These are phyloP conservation scores for Andrographis paniculata DNA, from an alignment of 305 asterid genomes.

Conservation along the genomic window DNA sequence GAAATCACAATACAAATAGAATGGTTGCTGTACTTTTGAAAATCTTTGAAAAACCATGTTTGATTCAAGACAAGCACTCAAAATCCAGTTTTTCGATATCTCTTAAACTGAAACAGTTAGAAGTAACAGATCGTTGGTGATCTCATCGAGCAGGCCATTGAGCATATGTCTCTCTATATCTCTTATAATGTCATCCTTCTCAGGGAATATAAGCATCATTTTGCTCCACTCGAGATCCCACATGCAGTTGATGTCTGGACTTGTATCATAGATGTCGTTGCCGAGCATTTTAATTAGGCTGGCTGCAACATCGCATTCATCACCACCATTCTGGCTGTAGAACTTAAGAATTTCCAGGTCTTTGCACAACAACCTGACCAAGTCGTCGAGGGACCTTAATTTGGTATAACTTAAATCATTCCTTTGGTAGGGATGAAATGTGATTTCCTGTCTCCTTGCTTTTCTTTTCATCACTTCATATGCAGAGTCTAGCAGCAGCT, in stretches of 20 bases:
- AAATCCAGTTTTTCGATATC: conserved; percentile 13
- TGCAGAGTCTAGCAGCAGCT: conserved; percentile 50
- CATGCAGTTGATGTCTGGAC: conserved; percentile 49
- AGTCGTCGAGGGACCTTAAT: conserved; percentile 49
- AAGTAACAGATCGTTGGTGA: conserved; percentile 38
- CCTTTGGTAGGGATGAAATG: conserved; percentile 29
- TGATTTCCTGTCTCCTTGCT: conserved; percentile 46
- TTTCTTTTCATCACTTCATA: conserved; percentile 67
- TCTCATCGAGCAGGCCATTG: conserved; percentile 65
- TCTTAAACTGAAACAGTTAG: conserved; percentile 32
- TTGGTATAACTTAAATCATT: conserved; percentile 15
- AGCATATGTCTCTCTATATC: conserved; percentile 58
- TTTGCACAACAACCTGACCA: conserved; percentile 52
- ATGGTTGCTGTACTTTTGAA: conserved; percentile 6
- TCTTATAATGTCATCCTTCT: conserved; percentile 41
- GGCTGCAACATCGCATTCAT: conserved; percentile 33
- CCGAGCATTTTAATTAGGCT: conserved; percentile 46
- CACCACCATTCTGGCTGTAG: conserved; percentile 32
- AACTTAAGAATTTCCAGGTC: conserved; percentile 44
- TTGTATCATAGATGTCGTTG: conserved; percentile 37
- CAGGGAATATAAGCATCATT: conserved; percentile 28
- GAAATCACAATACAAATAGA: too few species aligned
- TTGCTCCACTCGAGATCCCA: conserved; percentile 75
- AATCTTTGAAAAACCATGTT: background rate
- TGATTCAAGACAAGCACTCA: conserved; percentile 9